Base-by-base conservation (phyloP, 2,329 filamentous ascomycete species). In the Colletotrichum cuscutae region DNA sequence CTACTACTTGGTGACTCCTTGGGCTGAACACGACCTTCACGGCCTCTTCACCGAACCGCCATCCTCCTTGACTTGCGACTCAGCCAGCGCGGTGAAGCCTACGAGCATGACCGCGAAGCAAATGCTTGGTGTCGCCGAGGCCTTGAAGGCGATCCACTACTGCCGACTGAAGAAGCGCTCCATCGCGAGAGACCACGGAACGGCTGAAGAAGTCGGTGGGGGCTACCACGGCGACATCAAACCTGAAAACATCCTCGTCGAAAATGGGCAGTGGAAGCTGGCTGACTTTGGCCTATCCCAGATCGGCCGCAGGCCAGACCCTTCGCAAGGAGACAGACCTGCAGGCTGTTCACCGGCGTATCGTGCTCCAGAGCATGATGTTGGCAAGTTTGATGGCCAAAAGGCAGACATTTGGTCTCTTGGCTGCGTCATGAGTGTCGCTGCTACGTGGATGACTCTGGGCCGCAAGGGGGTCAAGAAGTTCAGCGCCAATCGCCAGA, bases 381-480 rank as follows among this genome's bases (percentile, higher is more conserved):
- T 15, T 5, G 60, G 60, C 28, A 0, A 4, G 0, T 65, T 65
- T 1, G 26, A 70, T 24, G 67, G 67, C 26, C 67, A 58, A 28
- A n/a, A 52, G 42, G 53, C 60, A 13, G 67, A 70, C 0, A 65
- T 70, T 0, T 70, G 67, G 60, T 65, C 60, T 6, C 61, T 70
- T 0, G 67, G 67, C 7, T 70, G 67, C 19, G 67, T 70, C 6
- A 65, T 65, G 67, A 70, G 67, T n/a, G 60, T 65, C 15, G 60
- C 67, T 0, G 67, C 67, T 15, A 65, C 42, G 1, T 49, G 67
- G 52, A 70, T 70, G 60, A 58, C 35, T 1, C 22, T 70, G 3
- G 67, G 60, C 1, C 19, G 30, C n/a, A 70, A 65, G 53, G 56
- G 54, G 57, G 3, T 26, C 2, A 30, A 24, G 1, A 49, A 0